A percentile compares a stretch with the other conserved stretches of the same genome.
These are phyloP conservation scores for Fusarium udum DNA, from an alignment of 2,329 filamentous ascomycete species.

Conservation along the genomic window DNA sequence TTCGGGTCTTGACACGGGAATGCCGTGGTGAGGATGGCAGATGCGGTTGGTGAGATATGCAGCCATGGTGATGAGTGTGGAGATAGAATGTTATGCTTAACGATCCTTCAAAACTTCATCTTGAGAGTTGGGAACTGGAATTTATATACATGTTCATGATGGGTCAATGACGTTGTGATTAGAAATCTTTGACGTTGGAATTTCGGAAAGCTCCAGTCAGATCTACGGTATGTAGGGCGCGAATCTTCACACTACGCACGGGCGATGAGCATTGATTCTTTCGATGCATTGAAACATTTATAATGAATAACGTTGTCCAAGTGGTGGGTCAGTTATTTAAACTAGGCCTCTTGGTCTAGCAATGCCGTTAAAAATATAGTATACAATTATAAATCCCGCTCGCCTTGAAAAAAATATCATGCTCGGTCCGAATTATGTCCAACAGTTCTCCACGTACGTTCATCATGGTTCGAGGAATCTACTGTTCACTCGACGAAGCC, in stretches of 20 bases:
- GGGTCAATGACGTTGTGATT: constrained; percentile 30
- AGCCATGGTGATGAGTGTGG: constrained; percentile 33
- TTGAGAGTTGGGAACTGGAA: not conserved
- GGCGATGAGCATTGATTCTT: not conserved
- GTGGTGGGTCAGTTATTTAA: constrained; percentile 12
- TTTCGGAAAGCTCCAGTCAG: not conserved
- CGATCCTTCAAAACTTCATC: not conserved
- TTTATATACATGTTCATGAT: constrained; percentile 8
- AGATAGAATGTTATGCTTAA: not conserved
- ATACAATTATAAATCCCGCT: constrained; percentile 14
- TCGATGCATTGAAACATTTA: constrained; percentile 13
- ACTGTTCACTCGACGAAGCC: constrained; percentile 48
- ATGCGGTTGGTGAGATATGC: constrained; percentile 43
- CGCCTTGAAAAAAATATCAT: not conserved
- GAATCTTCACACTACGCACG: not conserved
- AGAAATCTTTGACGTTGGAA: constrained; percentile 4
- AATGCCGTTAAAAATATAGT: not conserved
- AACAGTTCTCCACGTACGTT: not conserved
- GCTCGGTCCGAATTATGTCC: constrained; percentile 3
- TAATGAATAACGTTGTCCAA: constrained; percentile 20
- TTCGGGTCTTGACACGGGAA: constrained; percentile 38
- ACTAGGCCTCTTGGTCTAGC: not conserved
- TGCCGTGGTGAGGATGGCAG: constrained; percentile 42
- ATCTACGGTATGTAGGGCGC: not conserved
- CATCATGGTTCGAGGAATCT: constrained; percentile 41